Percentiles rank a stretch among this genome's conserved stretches.
phyloP scores from a whole-genome alignment of 108 stramenopile species.

The Cyclotella choctawhatcheeana region DNA sequence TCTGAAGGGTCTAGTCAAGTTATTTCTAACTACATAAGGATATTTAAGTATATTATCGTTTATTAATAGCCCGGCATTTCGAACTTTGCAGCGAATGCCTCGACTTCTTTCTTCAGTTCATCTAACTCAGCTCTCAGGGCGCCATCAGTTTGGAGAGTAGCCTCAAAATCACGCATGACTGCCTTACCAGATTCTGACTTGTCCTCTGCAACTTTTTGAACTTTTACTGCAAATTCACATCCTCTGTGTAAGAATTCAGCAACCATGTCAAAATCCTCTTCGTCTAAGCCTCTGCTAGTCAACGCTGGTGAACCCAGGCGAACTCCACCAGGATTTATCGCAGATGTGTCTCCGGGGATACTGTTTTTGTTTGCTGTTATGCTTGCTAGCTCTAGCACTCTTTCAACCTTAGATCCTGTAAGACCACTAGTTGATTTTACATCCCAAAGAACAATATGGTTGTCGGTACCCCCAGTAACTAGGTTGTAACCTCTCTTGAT shows the following conservation, averaged over 20 bases:
- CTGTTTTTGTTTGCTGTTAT: conserved; percentile 99
- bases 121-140: conserved; percentile 55
- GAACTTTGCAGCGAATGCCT: conserved; percentile 74
- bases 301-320: conserved; percentile 95
- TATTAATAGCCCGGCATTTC: conserved; percentile 75
- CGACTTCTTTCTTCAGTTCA: conserved; percentile 66
- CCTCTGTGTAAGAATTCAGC: conserved; percentile 96
- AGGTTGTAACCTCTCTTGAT: conserved; percentile 84
- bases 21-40: conserved; percentile 91
- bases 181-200: conserved; percentile 79
- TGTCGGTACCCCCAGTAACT: conserved; percentile 99
- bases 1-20: conserved; percentile 85
- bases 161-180: conserved; percentile 79
- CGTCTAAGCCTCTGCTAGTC: conserved; percentile 89
- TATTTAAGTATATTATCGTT: not conserved
- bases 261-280: conserved; percentile 93
- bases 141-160: conserved; percentile 47
- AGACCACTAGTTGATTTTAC: conserved; percentile 88
- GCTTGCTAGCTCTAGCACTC: conserved; percentile 91
- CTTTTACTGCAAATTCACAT: conserved; percentile 77
- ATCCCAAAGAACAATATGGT: conserved; percentile 99
- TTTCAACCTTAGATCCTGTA: conserved; percentile 97
- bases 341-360: conserved; percentile 95
- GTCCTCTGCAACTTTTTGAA: conserved; percentile 66
- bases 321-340: conserved; percentile 98